Evolutionary conservation across 805 yeast species (phyloP).

Genomic region (Starmerella roubikii): DNA sequence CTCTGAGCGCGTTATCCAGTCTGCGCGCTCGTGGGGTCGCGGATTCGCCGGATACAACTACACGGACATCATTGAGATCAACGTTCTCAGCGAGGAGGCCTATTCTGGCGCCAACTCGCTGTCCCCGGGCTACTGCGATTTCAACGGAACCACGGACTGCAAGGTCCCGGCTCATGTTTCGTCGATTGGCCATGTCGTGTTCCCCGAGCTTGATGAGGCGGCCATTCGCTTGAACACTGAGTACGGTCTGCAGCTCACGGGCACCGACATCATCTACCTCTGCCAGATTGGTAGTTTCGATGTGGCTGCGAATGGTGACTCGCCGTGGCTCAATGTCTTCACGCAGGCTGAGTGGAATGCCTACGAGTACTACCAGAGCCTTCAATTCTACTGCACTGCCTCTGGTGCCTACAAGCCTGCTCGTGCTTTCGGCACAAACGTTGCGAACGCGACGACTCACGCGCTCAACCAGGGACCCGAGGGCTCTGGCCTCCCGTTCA

Average conservation of each 20-base stretch:
- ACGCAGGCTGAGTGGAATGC: slow-evolving; percentile 36
- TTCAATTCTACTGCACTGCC: slow-evolving; percentile 33
- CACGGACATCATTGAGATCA: slow-evolving; percentile 27
- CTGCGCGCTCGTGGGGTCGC: slow-evolving; percentile 42
- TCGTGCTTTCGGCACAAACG: slow-evolving; percentile 32
- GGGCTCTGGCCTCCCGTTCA: slow-evolving; percentile 26
- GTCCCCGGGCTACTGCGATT: slow-evolving; percentile 39
- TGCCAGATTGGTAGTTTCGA: slow-evolving; percentile 40
- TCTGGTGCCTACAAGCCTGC: slow-evolving; percentile 38
- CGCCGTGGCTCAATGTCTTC: slow-evolving; percentile 34
- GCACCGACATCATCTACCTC: slow-evolving; percentile 30
- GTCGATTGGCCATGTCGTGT: slow-evolving; percentile 1
- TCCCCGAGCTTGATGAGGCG: slow-evolving; percentile 20
- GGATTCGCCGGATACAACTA: slow-evolving; percentile 43
- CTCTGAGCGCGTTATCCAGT: slow-evolving; percentile 30
- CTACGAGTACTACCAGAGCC: slow-evolving; percentile 32
- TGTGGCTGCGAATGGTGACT: slow-evolving; percentile 34
- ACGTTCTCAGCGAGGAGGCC: slow-evolving; percentile 35
- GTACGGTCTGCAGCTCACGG: slow-evolving; percentile 31
- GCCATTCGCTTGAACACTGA: slow-evolving; percentile 24
- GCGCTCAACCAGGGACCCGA: slow-evolving; percentile 31
- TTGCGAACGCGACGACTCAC: slow-evolving; percentile 35
- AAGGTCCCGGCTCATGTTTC: background rate
- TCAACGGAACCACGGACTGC: slow-evolving; percentile 23
- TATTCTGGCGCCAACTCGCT: slow-evolving; percentile 45